Percentiles rank a stretch among this genome's conserved stretches.
Conservation (phyloP, 2,329 filamentous ascomycete genomes). For the Tolypocladium amazonense region DNA sequence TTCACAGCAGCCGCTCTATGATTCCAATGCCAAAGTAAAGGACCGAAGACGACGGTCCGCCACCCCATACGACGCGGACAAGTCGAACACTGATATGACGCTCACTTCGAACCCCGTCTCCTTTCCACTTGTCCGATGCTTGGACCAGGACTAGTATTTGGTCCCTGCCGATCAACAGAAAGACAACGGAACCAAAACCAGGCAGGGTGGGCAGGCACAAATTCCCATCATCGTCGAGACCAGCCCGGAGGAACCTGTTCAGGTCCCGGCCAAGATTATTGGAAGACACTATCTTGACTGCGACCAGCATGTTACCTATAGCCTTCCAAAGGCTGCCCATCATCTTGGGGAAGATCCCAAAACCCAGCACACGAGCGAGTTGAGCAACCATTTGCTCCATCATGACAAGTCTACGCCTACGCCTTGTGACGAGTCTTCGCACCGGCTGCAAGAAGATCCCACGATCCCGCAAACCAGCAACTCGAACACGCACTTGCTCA, state of each 20-base stretch:
- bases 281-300: slow-evolving; percentile 4
- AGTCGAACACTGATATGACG: not conserved
- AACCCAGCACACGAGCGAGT: not conserved
- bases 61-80: not conserved
- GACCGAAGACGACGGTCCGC: not conserved
- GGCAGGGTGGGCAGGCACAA: not conserved
- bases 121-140: slow-evolving; percentile 4
- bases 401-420: slow-evolving; percentile 1
- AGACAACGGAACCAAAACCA: not conserved
- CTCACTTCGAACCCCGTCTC: not conserved
- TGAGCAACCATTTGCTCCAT: slow-evolving; percentile 3
- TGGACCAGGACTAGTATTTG: slow-evolving; percentile 8
- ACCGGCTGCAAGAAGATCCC: not conserved
- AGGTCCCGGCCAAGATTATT: not conserved
- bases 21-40: not conserved
- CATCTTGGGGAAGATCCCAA: slow-evolving; percentile 4
- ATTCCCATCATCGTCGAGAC: not conserved
- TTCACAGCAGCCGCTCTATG: slow-evolving; percentile 1
- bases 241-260: not conserved
- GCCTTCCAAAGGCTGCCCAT: slow-evolving; percentile 1
- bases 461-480: no score
- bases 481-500: no score
- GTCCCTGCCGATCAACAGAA: slow-evolving; percentile 2
- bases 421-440: not conserved
- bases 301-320: slow-evolving; percentile 2